Evolutionary conservation across 2,329 filamentous ascomycete genomes (phyloP), one percentile per base, ranked within the genome.

Genomic region (Pezicula neosporulosa): DNA sequence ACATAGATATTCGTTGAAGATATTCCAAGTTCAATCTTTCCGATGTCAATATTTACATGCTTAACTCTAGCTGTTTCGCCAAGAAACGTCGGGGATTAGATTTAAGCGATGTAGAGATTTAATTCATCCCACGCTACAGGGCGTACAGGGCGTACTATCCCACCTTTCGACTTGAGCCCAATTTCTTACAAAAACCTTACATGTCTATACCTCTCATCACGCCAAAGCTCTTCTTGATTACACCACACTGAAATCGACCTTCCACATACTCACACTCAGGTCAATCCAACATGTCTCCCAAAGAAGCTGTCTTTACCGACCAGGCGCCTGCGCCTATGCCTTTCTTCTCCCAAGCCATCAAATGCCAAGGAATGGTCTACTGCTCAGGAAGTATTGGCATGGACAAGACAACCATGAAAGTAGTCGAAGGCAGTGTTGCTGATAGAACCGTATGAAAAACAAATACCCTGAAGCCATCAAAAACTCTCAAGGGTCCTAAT

Each of bases 351-450:
- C 80, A 86, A 61, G 83, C 81, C 38, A 73, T 86, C 58, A 75
- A 80, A 56, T 76, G 77, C 66, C 82, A 83, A 61, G 84, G 83
- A 60, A 79, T 85, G 66, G 81, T 89, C n/a, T 89, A 86, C 71
- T 87, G 84, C 71, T 86, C 82, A 2, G 86, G 85, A 21, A 76
- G 75, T 55, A 73, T 88, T 30, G 80, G 79, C 13, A 71, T 82
- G 60, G 77, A 85, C 57, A 76, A 81, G 0, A 65, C 63, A n/a
- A 82, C 80, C 0, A 71, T 69, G 18, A 71, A 77, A 49, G 50
- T 86, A 2, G 73, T 82, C 7, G 75, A 82, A 10, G 83, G 83
- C 4, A 75, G 76, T 48, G 70, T 86, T 49, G 74, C 75, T 55
- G 80, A 78, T 50, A 68, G 76, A 35, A 77, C 76, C 50, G 80